These are phyloP conservation scores for Oehlia diaphana DNA, from an alignment of 192 early-diverging fungal species.

Conservation along the genomic window DNA sequence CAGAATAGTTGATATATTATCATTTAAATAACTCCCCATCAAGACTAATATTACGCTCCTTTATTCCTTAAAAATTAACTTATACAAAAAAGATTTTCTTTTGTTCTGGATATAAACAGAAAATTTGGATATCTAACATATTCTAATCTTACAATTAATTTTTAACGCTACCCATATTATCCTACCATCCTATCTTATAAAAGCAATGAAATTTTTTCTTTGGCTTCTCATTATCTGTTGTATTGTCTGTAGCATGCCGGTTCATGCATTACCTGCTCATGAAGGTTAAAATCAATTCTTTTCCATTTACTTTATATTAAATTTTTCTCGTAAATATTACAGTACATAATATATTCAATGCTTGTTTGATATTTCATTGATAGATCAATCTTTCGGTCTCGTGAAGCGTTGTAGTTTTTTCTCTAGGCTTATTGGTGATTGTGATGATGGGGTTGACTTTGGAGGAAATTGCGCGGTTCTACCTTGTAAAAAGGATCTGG, in stretches of 20 bases:
- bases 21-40: background rate
- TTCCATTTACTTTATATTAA: slow-evolving; percentile 33
- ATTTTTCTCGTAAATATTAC: slow-evolving; percentile 21
- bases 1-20: slow-evolving; percentile 21
- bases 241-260: slow-evolving; percentile 23
- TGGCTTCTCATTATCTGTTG: slow-evolving; percentile 29
- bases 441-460: slow-evolving; percentile 15
- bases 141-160: slow-evolving; percentile 14
- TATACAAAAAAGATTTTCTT: slow-evolving; percentile 19
- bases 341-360: background rate
- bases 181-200: slow-evolving; percentile 27
- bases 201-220: slow-evolving; percentile 27
- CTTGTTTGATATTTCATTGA: slow-evolving; percentile 27
- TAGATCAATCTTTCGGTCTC: slow-evolving; percentile 14
- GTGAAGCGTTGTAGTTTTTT: slow-evolving; percentile 27
- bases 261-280: slow-evolving; percentile 27
- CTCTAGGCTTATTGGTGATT: slow-evolving; percentile 10
- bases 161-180: slow-evolving; percentile 17
- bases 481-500: slow-evolving; percentile 25
- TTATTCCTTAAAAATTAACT: slow-evolving; percentile 29
- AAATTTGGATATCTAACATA: background rate
- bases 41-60: background rate
- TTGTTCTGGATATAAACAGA: slow-evolving; percentile 30
- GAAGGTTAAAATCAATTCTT: slow-evolving; percentile 31
- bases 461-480: slow-evolving; percentile 28